Base-by-base conservation (phyloP, 225 moss, liverwort and hornwort species). In the Anthoceros angustus region DNA sequence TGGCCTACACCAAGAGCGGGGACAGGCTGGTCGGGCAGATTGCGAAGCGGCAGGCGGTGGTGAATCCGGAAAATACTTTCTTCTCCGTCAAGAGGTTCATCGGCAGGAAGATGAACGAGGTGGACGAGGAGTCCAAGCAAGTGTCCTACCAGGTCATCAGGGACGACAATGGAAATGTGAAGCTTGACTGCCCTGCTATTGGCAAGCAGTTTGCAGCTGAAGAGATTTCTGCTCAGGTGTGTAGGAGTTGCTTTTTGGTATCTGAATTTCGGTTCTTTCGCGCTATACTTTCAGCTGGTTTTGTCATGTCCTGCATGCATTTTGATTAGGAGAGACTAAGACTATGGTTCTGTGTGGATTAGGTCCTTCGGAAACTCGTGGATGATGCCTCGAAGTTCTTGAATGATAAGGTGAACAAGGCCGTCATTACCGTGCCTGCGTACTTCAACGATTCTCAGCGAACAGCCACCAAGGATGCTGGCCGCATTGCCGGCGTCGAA, bases 51-150 rank as follows among this genome's bases (percentile, higher is more conserved):
- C 94, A 95, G 77, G 94, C 94, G 1, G 94, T 95, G 12, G 94
- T 95, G 0, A 95, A 95, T 64, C 94, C 94, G 21, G 83, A 84
- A 25, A 95, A 95, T 18, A 95, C 94, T 0, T 95, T 95, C 78
- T 95, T 95, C 21, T 95, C 94, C 0, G 94, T 95, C 42, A 95
- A 95, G 73, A 80, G 94, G 72, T 95, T 95, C 43, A 95, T 95
- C 20, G 94, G 94, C 25, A 86, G 94, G 38, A 85, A 82, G 72
- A 90, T 91, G 78, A 82, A 78, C 9, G 94, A 95, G 75, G 88
- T 95, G 0, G 77, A 78, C 11, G 88, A 95, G 16, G 94, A 95
- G 71, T 78, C 94, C 43, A 90, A 83, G 82, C 94, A 95, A 75
- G 94, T 95, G 42, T 95, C 94, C 0, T 95, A 95, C 74, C 77